phyloP scores from a whole-genome alignment of 176 grass and related monocot species.

The Typha latifolia region DNA sequence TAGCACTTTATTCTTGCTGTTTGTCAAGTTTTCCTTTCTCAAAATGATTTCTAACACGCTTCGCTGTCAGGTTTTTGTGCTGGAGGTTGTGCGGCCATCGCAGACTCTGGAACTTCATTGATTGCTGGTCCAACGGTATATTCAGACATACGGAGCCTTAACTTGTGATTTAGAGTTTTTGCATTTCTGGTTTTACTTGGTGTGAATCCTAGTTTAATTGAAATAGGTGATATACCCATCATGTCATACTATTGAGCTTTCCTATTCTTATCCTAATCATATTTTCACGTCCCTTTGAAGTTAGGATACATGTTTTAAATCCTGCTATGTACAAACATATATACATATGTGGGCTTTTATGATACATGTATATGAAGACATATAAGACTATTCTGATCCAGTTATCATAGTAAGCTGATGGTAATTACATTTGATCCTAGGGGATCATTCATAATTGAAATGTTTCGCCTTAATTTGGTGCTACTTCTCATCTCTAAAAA shows the following conservation, averaged over 20 bases:
- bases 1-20: slow-evolving; percentile 12
- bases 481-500: background rate
- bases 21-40: background rate
- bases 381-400: too few species aligned
- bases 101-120: slow-evolving; percentile 85
- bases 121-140: slow-evolving; percentile 81
- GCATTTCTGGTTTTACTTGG: background rate
- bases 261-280: too few species aligned
- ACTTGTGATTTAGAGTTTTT: background rate
- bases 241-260: too few species aligned
- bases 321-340: too few species aligned
- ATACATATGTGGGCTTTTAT: too few species aligned
- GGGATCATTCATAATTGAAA: background rate
- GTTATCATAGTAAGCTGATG: too few species aligned
- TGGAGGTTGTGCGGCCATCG: slow-evolving; percentile 72
- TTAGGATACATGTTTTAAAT: too few species aligned
- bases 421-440: background rate
- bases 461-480: background rate
- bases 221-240: background rate
- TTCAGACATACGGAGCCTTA: background rate
- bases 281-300: too few species aligned
- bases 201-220: background rate
- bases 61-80: slow-evolving; percentile 53
- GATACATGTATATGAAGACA: too few species aligned
- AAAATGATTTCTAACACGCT: slow-evolving; percentile 10